Evolutionary conservation across 2,329 filamentous ascomycete species (phyloP), one percentile per base, ranked within the genome.

Genomic region (Penicillium frequentans): DNA sequence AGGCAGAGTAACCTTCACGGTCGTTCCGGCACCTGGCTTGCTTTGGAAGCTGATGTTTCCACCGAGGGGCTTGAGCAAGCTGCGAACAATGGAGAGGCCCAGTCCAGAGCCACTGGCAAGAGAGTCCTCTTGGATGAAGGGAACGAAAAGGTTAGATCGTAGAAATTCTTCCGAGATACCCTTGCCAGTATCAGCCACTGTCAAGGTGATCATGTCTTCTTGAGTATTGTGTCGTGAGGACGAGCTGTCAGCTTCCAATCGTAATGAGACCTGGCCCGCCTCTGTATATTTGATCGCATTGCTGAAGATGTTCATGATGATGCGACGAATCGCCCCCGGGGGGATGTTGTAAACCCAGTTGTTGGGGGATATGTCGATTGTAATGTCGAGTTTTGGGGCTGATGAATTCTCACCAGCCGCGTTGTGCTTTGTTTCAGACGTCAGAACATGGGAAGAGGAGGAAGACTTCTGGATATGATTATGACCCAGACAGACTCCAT

Each of bases 151-250:
- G 10, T 79, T 77, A 11, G 82, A 79, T n/a, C 77, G 75, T 4
- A 88, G 73, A 59, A 83, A 90, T 7, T 86, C 81, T 0, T 81
- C 73, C 0, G 79, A 78, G 16, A 90, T 90, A 0, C 87, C 87
- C 21, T 77, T 77, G 1, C 87, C 87, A 0, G 86, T 86, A 59
- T 90, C 87, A 0, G 75, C 75, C 1, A 90, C 80, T 0, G 75
- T 80, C 3, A 82, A 58, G 37, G 26, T 67, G 45, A 52, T 46
- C 26, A 54, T 54, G 37, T 60, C 56, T 31, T 55, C 44, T 0
- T 52, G 37, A 16, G 49, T 45, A 14, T 7, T 13, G 13, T 67
- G 63, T 50, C 35, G 21, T 2, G 48, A 50, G 10, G 75, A 52
- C 4, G n/a, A 51, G 11, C 37, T 43, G 7, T 58, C 54, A 3